Evolutionary conservation across 345 rosid species (phyloP).

Genomic region (Arabidopsis suecica): DNA sequence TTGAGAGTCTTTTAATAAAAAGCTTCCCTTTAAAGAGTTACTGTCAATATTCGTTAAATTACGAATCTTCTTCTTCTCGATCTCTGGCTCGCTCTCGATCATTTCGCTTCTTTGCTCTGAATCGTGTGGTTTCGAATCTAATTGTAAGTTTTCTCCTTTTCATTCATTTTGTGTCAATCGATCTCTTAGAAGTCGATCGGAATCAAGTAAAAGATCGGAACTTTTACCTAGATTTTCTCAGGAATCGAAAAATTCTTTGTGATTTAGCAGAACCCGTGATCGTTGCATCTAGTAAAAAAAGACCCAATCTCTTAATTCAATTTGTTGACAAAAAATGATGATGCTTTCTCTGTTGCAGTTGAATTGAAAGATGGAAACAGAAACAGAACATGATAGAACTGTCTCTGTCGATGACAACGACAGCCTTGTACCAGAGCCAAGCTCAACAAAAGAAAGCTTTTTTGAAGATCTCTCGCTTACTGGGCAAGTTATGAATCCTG

Average conservation of each 20-base stretch:
- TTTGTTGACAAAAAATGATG: neutral
- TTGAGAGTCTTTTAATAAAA: neutral
- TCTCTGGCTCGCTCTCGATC: constrained; percentile 20
- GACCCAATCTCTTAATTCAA: constrained; percentile 6
- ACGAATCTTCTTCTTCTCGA: constrained; percentile 3
- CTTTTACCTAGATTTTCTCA: neutral
- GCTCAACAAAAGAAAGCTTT: constrained; percentile 57
- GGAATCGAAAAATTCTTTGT: neutral
- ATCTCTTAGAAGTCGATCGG: constrained; percentile 7
- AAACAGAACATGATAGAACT: constrained; percentile 45
- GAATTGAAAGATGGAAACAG: constrained; percentile 51
- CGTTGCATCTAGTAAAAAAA: constrained; percentile 20
- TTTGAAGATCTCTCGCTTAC: constrained; percentile 44
- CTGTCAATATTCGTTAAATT: constrained; percentile 11
- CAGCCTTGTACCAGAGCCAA: constrained; percentile 55
- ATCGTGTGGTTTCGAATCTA: constrained; percentile 17
- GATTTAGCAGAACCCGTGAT: constrained; percentile 8
- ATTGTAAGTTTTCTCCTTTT: constrained; percentile 29
- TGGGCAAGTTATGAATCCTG: constrained; percentile 49
- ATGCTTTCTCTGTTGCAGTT: constrained; percentile 21
- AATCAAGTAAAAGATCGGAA: neutral
- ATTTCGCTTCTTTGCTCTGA: constrained; percentile 27
- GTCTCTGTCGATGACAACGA: constrained; percentile 59
- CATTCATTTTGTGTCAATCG: neutral
- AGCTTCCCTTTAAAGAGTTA: constrained; percentile 14